These are phyloP conservation scores for Tympanopsis confertula DNA, from an alignment of 2,329 filamentous ascomycete genomes.

Conservation along the genomic window DNA sequence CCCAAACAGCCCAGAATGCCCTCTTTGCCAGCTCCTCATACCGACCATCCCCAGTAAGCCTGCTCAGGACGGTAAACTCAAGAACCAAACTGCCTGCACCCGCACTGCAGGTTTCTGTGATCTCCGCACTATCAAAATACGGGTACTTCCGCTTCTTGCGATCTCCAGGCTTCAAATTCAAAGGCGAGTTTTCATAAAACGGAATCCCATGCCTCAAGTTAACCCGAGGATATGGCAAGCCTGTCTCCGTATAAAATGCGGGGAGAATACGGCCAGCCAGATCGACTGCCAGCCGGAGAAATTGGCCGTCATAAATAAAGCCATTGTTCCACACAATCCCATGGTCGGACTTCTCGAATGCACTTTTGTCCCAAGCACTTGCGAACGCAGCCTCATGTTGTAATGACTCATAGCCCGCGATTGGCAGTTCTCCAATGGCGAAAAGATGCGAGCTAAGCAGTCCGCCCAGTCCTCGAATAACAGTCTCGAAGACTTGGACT, in stretches of 20 bases:
- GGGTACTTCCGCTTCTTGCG: no score
- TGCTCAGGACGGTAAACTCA: constrained; percentile 82
- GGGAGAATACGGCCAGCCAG: constrained; percentile 74
- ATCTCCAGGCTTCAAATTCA: constrained; percentile 40
- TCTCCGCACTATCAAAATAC: constrained; percentile 48
- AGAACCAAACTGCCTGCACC: constrained; percentile 91
- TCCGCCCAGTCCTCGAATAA: constrained; percentile 74
- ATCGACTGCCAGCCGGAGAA: constrained; percentile 80
- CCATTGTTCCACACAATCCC: constrained; percentile 64
- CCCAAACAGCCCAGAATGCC: constrained; percentile 97
- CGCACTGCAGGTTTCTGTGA: constrained; percentile 92
- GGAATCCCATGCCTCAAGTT: constrained; percentile 85
- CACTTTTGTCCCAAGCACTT: constrained; percentile 15
- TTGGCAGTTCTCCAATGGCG: constrained; percentile 79
- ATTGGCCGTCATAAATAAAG: constrained; percentile 77
- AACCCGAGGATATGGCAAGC: constrained; percentile 86
- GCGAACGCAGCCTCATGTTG: not conserved
- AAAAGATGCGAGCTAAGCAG: constrained; percentile 89
- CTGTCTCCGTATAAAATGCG: constrained; percentile 82
- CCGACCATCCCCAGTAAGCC: constrained; percentile 73
- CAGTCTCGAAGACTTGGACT: constrained; percentile 96
- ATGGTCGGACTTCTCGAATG: constrained; percentile 26
- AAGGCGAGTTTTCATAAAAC: constrained; percentile 78
- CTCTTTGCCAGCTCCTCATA: constrained; percentile 84
- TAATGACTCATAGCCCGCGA: constrained; percentile 58